Evolutionary conservation across 768 basidiomycete genomes (phyloP).

Genomic region (Leucogyrophana mollusca): DNA sequence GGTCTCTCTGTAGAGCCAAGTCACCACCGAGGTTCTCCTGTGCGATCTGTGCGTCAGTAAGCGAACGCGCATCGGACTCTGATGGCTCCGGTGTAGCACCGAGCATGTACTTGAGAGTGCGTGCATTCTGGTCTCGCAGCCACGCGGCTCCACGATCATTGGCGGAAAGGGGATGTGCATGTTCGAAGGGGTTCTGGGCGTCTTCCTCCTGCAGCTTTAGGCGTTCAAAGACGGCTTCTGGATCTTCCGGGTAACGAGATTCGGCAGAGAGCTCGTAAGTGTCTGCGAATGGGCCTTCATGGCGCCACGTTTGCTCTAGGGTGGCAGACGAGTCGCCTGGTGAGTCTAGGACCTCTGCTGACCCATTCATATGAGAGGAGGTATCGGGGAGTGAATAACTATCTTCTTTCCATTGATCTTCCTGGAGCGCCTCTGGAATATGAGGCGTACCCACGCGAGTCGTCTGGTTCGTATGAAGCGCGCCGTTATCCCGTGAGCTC

Average conservation of each 20-base stretch:
- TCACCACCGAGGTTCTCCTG: conserved; percentile 53
- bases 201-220: conserved; percentile 48
- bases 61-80: conserved; percentile 48
- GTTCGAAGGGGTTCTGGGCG: conserved; percentile 39
- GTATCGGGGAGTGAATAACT: conserved; percentile 6
- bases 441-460: conserved; percentile 3
- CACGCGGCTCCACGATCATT: conserved; percentile 75
- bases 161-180: conserved; percentile 42
- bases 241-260: conserved; percentile 38
- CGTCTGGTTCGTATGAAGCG: conserved; percentile 4
- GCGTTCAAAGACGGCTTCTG: conserved; percentile 52
- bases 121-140: conserved; percentile 79
- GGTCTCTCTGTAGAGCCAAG: conserved; percentile 64
- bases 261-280: conserved; percentile 21
- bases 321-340: not conserved
- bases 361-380: not conserved
- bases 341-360: too few species aligned
- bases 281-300: conserved; percentile 28
- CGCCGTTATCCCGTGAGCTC: conserved; percentile 62
- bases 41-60: conserved; percentile 31
- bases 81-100: conserved; percentile 59
- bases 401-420: not conserved
- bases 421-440: not conserved
- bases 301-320: conserved; percentile 2
- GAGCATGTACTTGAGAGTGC: conserved; percentile 59